phyloP scores from a whole-genome alignment of 148 eudicot species.

The Nepenthes gracilis region DNA sequence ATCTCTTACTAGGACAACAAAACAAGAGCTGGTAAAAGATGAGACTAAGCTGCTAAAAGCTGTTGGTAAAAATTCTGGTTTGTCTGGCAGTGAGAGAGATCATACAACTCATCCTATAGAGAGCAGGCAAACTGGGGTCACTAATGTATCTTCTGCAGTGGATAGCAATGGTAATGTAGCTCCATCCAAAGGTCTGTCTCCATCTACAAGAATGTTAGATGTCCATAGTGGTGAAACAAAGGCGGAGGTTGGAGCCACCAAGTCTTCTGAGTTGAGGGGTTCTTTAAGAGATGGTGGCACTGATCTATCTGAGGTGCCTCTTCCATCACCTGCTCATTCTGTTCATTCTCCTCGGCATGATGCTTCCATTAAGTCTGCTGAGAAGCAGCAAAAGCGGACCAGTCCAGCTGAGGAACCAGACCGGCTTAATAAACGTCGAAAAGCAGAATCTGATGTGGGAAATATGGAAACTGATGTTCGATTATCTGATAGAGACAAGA shows the following conservation, averaged over 20 bases:
- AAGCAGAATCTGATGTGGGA: slow-evolving; percentile 58
- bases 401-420: slow-evolving; percentile 84
- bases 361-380: slow-evolving; percentile 34
- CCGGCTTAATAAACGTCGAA: slow-evolving; percentile 66
- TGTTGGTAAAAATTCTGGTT: slow-evolving; percentile 22
- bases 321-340: slow-evolving; percentile 36
- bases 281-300: slow-evolving; percentile 48
- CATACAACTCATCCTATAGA: slow-evolving; percentile 22
- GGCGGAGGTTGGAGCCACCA: slow-evolving; percentile 36
- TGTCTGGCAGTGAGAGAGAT: slow-evolving; percentile 28
- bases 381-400: slow-evolving; percentile 63
- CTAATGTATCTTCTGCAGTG: slow-evolving; percentile 21
- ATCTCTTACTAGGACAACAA: slow-evolving; percentile 50
- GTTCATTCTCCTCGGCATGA: slow-evolving; percentile 80
- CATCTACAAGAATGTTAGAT: neutral
- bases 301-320: slow-evolving; percentile 46
- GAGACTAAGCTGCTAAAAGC: slow-evolving; percentile 52
- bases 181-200: slow-evolving; percentile 31
- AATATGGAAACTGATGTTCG: slow-evolving; percentile 56
- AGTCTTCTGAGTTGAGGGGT: slow-evolving; percentile 44
- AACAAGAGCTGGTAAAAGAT: slow-evolving; percentile 59
- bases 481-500: slow-evolving; percentile 51
- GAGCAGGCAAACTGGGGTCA: slow-evolving; percentile 22
- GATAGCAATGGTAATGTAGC: slow-evolving; percentile 33
- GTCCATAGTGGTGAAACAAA: slow-evolving; percentile 20